A percentile compares a stretch with the other conserved stretches of the same genome.
phyloP scores from a whole-genome alignment of 768 basidiomycete genomes.

The Russula earlei region DNA sequence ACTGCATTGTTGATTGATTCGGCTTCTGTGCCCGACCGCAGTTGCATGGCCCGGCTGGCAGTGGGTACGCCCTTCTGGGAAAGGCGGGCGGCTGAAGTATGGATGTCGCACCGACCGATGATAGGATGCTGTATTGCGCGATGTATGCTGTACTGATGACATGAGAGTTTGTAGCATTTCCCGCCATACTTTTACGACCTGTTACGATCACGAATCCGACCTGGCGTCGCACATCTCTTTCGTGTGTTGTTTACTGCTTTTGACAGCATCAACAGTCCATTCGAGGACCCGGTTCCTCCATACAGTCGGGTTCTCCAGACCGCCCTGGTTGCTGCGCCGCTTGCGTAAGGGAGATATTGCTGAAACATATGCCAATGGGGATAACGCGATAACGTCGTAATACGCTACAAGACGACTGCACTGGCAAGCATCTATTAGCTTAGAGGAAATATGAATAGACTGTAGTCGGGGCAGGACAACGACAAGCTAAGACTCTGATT shows the following conservation, averaged over 20 bases:
- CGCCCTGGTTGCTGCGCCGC: too few species aligned
- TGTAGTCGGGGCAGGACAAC: too few species aligned
- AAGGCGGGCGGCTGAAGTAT: constrained; percentile 35
- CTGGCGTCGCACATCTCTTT: neutral
- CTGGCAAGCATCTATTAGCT: too few species aligned
- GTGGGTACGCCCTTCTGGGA: constrained; percentile 64
- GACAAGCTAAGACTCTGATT: neutral
- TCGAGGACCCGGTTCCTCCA: neutral
- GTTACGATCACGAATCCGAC: constrained; percentile 6
- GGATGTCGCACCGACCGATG: neutral
- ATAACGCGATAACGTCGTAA: neutral
- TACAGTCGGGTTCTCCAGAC: neutral
- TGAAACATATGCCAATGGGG: neutral
- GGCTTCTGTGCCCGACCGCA: constrained; percentile 23
- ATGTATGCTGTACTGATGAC: constrained; percentile 9
- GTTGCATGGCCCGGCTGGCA: constrained; percentile 66
- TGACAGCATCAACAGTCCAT: neutral
- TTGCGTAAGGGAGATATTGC: neutral
- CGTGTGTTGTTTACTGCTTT: neutral
- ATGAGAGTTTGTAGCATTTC: constrained; percentile 4
- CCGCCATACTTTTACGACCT: neutral
- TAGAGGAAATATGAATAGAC: too few species aligned
- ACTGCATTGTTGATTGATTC: neutral
- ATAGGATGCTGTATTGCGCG: constrained; percentile 1
- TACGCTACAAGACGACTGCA: too few species aligned